Conservation (phyloP, 2,329 filamentous ascomycete genomes). For the Colletotrichum falcatum region DNA sequence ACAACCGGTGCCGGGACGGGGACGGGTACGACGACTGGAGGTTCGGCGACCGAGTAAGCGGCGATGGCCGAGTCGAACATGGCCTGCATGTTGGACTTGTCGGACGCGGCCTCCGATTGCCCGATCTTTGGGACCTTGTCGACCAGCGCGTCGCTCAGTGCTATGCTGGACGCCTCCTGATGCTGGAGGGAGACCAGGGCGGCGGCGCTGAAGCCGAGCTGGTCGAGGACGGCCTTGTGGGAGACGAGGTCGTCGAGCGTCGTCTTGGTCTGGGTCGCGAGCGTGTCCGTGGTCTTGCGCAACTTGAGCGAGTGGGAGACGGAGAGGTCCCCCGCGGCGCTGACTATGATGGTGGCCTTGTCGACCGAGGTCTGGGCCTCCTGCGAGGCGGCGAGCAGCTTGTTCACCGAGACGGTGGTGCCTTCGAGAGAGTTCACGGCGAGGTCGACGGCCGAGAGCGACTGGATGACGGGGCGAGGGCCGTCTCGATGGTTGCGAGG, state of each 20-base stretch:
- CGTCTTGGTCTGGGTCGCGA: neutral
- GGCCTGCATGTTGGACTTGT: neutral
- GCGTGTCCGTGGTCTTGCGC: neutral
- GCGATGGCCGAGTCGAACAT: neutral
- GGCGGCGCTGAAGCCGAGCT: neutral
- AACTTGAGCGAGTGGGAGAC: neutral
- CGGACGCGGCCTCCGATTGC: neutral
- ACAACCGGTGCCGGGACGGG: neutral
- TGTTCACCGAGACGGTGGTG: neutral
- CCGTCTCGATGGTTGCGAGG: neutral
- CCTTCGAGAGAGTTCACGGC: neutral
- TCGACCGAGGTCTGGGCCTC: neutral
- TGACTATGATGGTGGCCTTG: neutral
- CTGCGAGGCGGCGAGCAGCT: neutral
- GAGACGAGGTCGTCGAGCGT: neutral
- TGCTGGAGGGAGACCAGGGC: neutral
- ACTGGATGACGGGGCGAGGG: neutral
- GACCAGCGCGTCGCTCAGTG: neutral
- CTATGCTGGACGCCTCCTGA: neutral
- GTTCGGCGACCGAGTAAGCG: neutral
- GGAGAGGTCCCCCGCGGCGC: neutral
- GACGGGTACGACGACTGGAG: neutral
- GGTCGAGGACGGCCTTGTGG: neutral
- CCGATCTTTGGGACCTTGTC: neutral
- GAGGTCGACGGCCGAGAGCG: neutral